Evolutionary conservation across 164 flowering plant genomes (phyloP).

Genomic region (Piper betle): DNA sequence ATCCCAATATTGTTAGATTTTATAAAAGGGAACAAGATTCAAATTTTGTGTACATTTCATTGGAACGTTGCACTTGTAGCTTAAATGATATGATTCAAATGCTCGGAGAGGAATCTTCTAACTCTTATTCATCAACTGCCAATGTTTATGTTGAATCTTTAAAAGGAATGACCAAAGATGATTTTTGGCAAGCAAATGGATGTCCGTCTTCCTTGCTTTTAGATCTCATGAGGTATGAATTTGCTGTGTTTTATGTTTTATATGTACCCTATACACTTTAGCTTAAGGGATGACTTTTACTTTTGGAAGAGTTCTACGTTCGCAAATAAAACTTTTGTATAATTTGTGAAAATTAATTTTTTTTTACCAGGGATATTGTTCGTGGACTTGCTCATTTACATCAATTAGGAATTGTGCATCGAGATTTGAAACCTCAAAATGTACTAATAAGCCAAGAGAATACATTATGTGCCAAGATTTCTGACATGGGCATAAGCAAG

Average conservation of each 20-base stretch:
- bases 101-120: slow-evolving; percentile 14
- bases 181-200: slow-evolving; percentile 54
- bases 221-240: slow-evolving; percentile 46
- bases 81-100: slow-evolving; percentile 46
- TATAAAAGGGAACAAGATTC: slow-evolving; percentile 76
- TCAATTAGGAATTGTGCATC: slow-evolving; percentile 68
- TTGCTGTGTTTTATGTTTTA: background rate
- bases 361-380: slow-evolving; percentile 42
- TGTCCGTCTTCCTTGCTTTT: slow-evolving; percentile 43
- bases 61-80: slow-evolving; percentile 84
- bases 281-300: no score
- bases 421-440: slow-evolving; percentile 81
- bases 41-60: slow-evolving; percentile 75
- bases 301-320: background rate
- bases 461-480: slow-evolving; percentile 51
- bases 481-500: slow-evolving; percentile 88
- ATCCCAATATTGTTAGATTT: slow-evolving; percentile 88
- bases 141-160: slow-evolving; percentile 13
- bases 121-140: slow-evolving; percentile 1
- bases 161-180: slow-evolving; percentile 16
- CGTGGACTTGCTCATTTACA: slow-evolving; percentile 67
- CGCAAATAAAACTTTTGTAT: background rate
- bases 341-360: background rate
- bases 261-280: background rate
- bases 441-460: slow-evolving; percentile 42